Evolutionary conservation across 371 early-diverging fungal genomes (phyloP), one percentile per base, ranked within the genome.

Genomic region (Mucor plumbeus): DNA sequence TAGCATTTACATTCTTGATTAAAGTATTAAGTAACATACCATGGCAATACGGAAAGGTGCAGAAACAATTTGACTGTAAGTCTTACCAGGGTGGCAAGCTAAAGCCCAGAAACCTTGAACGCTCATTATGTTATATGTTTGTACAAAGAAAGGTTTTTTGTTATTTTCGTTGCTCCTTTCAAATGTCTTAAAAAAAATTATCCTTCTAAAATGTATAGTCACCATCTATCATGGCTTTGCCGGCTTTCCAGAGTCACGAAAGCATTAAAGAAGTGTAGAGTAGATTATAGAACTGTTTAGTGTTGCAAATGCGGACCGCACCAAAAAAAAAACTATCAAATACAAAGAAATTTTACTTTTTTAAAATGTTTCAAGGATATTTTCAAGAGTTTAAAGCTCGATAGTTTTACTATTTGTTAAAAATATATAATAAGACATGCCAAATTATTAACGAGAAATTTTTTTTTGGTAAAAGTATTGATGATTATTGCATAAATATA

Each of bases 11-110:
- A n/a, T 56, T 34, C 55, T 14, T 9, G 56, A 68, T 41, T 17
- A 3, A 0, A 38, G 5, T 54, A 11, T 43, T 38, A 9, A 14
- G 4, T 13, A 13, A 54, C 55, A 79, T 83, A 91, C 92, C 80
- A 89, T 91, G 53, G 90, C 83, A 65, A 94, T 68, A 64, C 89
- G 87, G 87, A 94, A 94, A 19, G 90, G 80, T 64, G 83, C 83
- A 63, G 91, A 89, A 41, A 92, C 94, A 55, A 82, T 77, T 78
- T 91, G 91, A 54, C 78, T 79, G 71, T 91, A 92, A 41, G 89
- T 87, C 81, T 91, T 91, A 56, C 84, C 86, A 61, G 92, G 91
- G 34, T 76, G 65, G 58, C 88, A 79, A 68, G 82, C 83, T 55
- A 91, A 76, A 68, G 84, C 88, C 82, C 82, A 86, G 65, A 87